phyloP scores from a whole-genome alignment of 2,329 filamentous ascomycete genomes.

The Colletotrichum liriopes region DNA sequence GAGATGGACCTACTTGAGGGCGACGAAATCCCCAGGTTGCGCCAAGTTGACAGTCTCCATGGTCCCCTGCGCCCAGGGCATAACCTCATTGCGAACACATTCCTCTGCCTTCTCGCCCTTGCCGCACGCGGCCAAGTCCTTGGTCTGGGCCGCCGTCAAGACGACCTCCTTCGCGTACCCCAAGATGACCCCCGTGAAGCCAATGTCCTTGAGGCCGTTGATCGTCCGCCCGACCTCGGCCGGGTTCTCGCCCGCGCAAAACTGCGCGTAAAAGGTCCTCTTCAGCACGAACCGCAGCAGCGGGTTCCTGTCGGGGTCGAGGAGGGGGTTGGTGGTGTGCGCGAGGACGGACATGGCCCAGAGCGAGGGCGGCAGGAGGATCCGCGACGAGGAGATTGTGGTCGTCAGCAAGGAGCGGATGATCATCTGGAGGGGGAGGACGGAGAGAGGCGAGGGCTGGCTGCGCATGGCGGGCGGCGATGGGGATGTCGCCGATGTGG shows the following conservation, averaged over 20 bases:
- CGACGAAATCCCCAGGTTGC: conserved; percentile 74
- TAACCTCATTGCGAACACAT: conserved; percentile 72
- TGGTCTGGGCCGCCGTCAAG: conserved; percentile 69
- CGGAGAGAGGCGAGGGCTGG: conserved; percentile 66
- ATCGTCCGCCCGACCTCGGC: conserved; percentile 79
- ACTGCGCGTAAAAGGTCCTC: conserved; percentile 90
- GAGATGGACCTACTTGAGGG: conserved; percentile 69
- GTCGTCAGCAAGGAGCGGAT: conserved; percentile 80
- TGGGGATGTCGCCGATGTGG: not conserved
- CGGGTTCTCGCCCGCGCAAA: conserved; percentile 86
- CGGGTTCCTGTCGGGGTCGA: conserved; percentile 84
- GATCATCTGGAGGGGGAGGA: conserved; percentile 77
- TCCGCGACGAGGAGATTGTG: conserved; percentile 77
- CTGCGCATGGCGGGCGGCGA: not conserved
- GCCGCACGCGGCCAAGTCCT: conserved; percentile 60
- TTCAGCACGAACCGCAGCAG: conserved; percentile 80
- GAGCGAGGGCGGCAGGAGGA: conserved; percentile 80
- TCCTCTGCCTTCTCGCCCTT: conserved; percentile 65
- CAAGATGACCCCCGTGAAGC: conserved; percentile 87
- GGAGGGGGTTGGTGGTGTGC: conserved; percentile 74
- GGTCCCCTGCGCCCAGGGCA: conserved; percentile 81
- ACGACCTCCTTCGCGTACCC: conserved; percentile 89
- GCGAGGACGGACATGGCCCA: conserved; percentile 79
- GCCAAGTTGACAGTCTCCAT: conserved; percentile 82
- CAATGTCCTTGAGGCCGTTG: conserved; percentile 77